Evolutionary conservation across 2,329 filamentous ascomycete species (phyloP).

Genomic region (Apiospora pterosperma): DNA sequence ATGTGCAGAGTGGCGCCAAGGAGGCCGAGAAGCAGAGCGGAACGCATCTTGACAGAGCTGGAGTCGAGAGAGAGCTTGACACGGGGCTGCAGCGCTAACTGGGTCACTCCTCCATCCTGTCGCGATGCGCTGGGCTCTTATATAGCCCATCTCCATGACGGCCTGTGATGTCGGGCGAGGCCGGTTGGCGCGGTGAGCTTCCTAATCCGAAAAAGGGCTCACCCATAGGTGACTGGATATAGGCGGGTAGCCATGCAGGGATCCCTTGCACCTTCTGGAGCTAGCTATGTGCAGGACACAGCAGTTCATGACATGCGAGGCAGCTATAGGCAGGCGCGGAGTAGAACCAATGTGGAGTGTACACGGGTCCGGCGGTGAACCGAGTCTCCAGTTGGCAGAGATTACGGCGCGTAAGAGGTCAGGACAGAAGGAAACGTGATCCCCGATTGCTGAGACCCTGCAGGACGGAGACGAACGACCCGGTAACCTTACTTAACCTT

Average conservation of each 20-base stretch:
- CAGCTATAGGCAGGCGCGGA: neutral
- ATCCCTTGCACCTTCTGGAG: neutral
- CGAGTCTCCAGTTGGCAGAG: neutral
- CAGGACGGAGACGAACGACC: neutral
- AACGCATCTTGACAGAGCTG: conserved; percentile 22
- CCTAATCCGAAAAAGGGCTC: conserved; percentile 23
- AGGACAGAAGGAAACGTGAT: neutral
- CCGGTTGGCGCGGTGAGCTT: conserved; percentile 18
- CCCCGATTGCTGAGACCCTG: neutral
- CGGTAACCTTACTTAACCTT: neutral
- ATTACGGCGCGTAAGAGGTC: neutral
- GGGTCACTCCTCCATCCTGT: neutral
- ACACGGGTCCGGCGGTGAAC: neutral
- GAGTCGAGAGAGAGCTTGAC: conserved; percentile 3
- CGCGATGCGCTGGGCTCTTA: neutral
- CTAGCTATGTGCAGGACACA: neutral
- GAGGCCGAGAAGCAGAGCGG: conserved; percentile 28
- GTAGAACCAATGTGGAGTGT: neutral
- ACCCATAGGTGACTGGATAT: conserved; percentile 6
- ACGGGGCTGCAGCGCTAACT: conserved; percentile 7
- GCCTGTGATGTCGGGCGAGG: neutral
- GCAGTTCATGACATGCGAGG: neutral
- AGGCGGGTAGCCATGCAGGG: conserved; percentile 1
- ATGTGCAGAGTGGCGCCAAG: conserved; percentile 27
- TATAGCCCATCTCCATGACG: conserved; percentile 11